Evolutionary conservation across 176 grass and related monocot genomes (phyloP), one percentile per base, ranked within the genome.

Genomic region (Paspalum notatum): DNA sequence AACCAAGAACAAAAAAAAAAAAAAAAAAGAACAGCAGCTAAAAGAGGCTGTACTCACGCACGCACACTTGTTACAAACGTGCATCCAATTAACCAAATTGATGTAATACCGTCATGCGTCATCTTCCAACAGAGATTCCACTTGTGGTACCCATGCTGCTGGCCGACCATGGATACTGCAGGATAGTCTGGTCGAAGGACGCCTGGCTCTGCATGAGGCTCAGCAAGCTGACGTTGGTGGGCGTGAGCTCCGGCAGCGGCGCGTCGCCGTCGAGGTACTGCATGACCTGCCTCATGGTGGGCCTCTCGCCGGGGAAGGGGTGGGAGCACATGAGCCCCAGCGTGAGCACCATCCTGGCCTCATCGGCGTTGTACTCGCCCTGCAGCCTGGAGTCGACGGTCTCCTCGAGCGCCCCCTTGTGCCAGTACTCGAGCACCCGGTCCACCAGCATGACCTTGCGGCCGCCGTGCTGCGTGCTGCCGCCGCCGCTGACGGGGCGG

Each of bases 371-470:
- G 39, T 75, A 81, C n/a, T 41, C 6, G 1, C 44, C 52, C 10
- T 8, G 27, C n/a, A 86, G 48, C 27, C 27, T 81, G 4, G 1
- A 3, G 16, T 85, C 84, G 2, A 85, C 49, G 1, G 52, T 16
- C 16, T 67, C 20, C 11, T 18, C 1, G 3, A 74, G 60, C 17
- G 41, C 20, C 0, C 20, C 77, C 2, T 48, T 58, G 37, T 74
- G 84, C 84, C 69, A 81, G 6, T 56, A 32, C 21, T 71, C 22
- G 0, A 71, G 68, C 44, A 71, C 68, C 68, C 68, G 46, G 24
- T 71, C 68, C 13, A 71, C 68, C 68, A 71, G 22, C 44, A 71
- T 27, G 24, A 61, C 0, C 57, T 60, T 60, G 4, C 57, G 57
- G 57, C 57, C 57, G 5, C 26, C 9, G 56, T 1, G 57, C 57